Evolutionary conservation across 345 rosid genomes (phyloP).

Genomic region (Ailanthus altissimus): DNA sequence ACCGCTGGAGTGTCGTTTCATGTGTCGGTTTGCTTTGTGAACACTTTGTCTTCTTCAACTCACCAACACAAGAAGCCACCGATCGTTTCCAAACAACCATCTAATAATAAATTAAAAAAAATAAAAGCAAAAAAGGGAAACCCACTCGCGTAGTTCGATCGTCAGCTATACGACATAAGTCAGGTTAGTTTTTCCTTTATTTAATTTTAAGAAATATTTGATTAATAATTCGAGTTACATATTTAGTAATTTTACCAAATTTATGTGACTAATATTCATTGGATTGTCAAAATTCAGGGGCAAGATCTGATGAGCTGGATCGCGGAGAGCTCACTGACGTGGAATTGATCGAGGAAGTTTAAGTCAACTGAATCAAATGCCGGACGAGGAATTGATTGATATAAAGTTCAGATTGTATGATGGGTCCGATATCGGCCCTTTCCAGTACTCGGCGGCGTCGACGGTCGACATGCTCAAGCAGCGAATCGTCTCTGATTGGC

Average conservation of each 20-base stretch:
- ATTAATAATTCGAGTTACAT: constrained; percentile 17
- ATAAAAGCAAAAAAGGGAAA: too few species aligned
- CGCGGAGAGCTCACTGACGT: constrained; percentile 5
- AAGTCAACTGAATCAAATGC: constrained; percentile 48
- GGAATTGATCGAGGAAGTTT: constrained; percentile 31
- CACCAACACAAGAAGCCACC: constrained; percentile 35
- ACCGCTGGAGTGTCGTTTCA: constrained; percentile 30
- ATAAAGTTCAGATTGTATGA: constrained; percentile 87
- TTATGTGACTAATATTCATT: neutral
- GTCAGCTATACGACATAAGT: constrained; percentile 12
- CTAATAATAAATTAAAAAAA: too few species aligned
- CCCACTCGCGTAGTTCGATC: constrained; percentile 6
- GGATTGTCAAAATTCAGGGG: constrained; percentile 24
- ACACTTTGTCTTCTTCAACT: constrained; percentile 39
- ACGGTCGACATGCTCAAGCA: constrained; percentile 90
- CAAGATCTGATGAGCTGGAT: constrained; percentile 25
- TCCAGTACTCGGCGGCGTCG: constrained; percentile 75
- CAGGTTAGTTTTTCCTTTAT: neutral
- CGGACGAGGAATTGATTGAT: constrained; percentile 83
- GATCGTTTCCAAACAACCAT: constrained; percentile 31
- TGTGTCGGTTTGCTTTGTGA: constrained; percentile 11
- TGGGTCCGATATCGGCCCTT: constrained; percentile 93
- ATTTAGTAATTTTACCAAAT: constrained; percentile 9
- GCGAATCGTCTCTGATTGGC: constrained; percentile 91
- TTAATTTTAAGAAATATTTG: neutral